Evolutionary conservation across 2,329 filamentous ascomycete genomes (phyloP), one percentile per base, ranked within the genome.

Genomic region (Ilyonectria robusta): DNA sequence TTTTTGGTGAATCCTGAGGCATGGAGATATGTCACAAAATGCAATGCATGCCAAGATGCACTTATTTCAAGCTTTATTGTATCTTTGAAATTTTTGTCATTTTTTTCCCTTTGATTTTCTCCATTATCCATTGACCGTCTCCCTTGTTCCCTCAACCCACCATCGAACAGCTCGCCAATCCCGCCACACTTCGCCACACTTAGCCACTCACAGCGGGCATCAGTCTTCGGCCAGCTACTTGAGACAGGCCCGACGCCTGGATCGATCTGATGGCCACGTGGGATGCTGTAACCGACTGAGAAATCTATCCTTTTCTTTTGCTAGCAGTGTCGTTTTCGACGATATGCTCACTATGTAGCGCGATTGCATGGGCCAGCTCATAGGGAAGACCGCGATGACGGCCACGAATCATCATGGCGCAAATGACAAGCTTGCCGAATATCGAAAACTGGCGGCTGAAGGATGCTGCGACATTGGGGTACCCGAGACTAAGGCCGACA

Each of bases 391-490:
- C 77, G 1, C 80, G 73, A 35, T 81, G 79, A 2, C 80, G 76
- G 2, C 80, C 80, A 8, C 79, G 75, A 33, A 81, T 75, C 80
- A 81, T 81, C 74, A 80, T 78, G 40, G 73, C 73, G 57, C 78
- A 80, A 17, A 81, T 74, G 37, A 81, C 70, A 1, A 81, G 62
- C 61, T 81, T 81, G 62, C 78, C 76, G 31, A 79, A 78, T 0
- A 70, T 76, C 0, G 69, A 70, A 15, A 80, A 79, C 37, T 75
- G 47, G 15, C 75, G 75, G 37, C 72, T 75, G 19, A 81, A 72
- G 0, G 79, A 79, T 1, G 74, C 70, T 15, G 59, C 55, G 10
- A 77, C 74, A 9, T 61, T 70, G 0, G 79, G 78, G 40, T 79
- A 72, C 6, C 80, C 78, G 1, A 81, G 72, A 55, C 75, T 78